A percentile compares a stretch with the other conserved stretches of the same genome.
phyloP scores from a whole-genome alignment of 139 green algal species.

The Protoeuglena noctilucae region DNA sequence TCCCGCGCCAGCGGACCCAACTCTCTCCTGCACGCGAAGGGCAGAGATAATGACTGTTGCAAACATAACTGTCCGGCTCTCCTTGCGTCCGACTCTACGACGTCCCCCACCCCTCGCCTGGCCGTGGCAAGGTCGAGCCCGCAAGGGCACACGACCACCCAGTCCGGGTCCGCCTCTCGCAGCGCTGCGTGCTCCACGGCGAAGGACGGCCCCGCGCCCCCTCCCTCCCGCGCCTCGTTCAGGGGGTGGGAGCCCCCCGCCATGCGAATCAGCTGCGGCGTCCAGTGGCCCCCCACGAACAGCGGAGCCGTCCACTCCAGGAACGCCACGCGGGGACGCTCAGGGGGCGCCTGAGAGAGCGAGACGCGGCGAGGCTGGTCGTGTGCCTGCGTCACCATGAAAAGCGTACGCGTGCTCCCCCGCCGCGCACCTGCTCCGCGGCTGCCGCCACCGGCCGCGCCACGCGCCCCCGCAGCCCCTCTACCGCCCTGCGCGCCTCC shows the following conservation, averaged over 20 bases:
- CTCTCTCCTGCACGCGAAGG: slow-evolving; percentile 17
- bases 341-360: no score
- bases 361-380: no score
- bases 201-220: slow-evolving; percentile 24
- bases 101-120: slow-evolving; percentile 4
- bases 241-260: slow-evolving; percentile 49
- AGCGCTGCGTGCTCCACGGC: slow-evolving; percentile 25
- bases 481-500: slow-evolving; percentile 12
- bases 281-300: slow-evolving; percentile 72
- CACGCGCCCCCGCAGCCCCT: slow-evolving; percentile 16
- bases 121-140: slow-evolving; percentile 35
- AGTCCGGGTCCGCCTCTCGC: slow-evolving; percentile 39
- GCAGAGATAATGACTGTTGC: no score
- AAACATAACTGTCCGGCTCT: slow-evolving; percentile 14
- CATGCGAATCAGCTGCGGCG: slow-evolving; percentile 64
- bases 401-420: neutral
- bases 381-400: neutral
- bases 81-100: slow-evolving; percentile 8
- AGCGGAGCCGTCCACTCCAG: slow-evolving; percentile 67
- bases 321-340: slow-evolving; percentile 32
- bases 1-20: slow-evolving; percentile 10
- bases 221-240: slow-evolving; percentile 27
- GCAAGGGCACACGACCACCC: slow-evolving; percentile 61
- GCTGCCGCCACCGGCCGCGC: slow-evolving; percentile 3
- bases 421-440: neutral